Percentiles rank a stretch among this genome's conserved stretches.
Conservation (phyloP, 352 stramenopile genomes). For the Pythium aristosporum region DNA sequence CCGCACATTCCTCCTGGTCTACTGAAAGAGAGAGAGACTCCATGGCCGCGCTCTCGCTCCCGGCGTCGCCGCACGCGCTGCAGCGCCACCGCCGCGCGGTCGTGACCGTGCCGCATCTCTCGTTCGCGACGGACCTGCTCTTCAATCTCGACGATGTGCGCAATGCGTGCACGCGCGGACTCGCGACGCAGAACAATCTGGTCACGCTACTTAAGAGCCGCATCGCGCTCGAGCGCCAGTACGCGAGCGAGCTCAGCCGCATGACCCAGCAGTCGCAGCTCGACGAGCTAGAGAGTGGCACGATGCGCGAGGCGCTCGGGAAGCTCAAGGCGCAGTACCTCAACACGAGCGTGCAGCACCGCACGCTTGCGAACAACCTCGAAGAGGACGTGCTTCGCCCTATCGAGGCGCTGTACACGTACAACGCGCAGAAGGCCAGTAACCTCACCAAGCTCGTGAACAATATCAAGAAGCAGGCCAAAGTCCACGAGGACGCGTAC, state of each 20-base stretch:
- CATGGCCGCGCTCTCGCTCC: conserved; percentile 4
- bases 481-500: conserved; percentile 72
- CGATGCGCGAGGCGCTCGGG: conserved; percentile 54
- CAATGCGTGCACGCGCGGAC: conserved; percentile 37
- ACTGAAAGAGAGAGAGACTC: not conserved
- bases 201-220: conserved; percentile 69
- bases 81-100: conserved; percentile 8
- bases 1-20: not conserved
- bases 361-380: conserved; percentile 62
- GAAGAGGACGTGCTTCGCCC: conserved; percentile 77
- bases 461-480: conserved; percentile 77
- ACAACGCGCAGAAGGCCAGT: conserved; percentile 55
- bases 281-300: conserved; percentile 54
- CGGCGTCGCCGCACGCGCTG: conserved; percentile 5
- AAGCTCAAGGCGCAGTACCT: conserved; percentile 72
- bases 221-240: conserved; percentile 69
- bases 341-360: conserved; percentile 83
- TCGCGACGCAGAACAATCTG: conserved; percentile 57
- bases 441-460: conserved; percentile 54
- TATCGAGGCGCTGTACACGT: conserved; percentile 57
- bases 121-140: conserved; percentile 75
- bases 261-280: conserved; percentile 62
- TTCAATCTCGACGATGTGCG: conserved; percentile 77
- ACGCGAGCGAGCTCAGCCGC: conserved; percentile 61
- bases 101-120: conserved; percentile 38